Conservation (phyloP, 768 basidiomycete species). For the Tremella fuciformis region DNA sequence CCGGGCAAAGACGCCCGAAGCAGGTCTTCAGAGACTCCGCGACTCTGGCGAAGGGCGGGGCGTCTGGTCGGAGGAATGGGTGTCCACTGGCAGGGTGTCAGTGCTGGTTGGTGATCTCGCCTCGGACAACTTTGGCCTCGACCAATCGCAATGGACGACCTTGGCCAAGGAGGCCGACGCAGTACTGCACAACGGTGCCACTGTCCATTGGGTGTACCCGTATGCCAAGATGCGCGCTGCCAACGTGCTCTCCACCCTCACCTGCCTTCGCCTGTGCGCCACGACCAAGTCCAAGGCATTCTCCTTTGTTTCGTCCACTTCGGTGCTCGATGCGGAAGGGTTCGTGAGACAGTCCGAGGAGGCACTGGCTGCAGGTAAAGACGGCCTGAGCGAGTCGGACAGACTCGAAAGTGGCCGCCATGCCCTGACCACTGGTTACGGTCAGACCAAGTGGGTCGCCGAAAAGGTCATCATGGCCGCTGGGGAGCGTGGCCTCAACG, state of each 20-base stretch:
- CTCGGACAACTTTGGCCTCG: slow-evolving; percentile 69
- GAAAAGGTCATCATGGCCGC: slow-evolving; percentile 93
- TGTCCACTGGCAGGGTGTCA: slow-evolving; percentile 64
- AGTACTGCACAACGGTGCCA: slow-evolving; percentile 91
- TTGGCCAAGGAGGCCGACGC: slow-evolving; percentile 72
- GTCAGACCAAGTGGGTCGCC: slow-evolving; percentile 97
- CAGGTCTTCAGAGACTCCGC: slow-evolving; percentile 67
- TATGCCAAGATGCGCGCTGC: slow-evolving; percentile 87
- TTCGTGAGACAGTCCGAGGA: slow-evolving; percentile 85
- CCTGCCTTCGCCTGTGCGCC: slow-evolving; percentile 70
- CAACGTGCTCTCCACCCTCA: slow-evolving; percentile 89
- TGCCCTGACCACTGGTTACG: slow-evolving; percentile 83
- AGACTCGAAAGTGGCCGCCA: slow-evolving; percentile 78
- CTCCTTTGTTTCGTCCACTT: slow-evolving; percentile 92
- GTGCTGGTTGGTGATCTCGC: slow-evolving; percentile 82
- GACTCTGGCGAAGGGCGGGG: slow-evolving; percentile 72
- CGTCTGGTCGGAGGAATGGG: slow-evolving; percentile 87
- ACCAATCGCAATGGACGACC: slow-evolving; percentile 62
- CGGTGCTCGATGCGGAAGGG: slow-evolving; percentile 85
- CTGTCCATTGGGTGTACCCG: slow-evolving; percentile 99
- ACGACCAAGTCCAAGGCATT: slow-evolving; percentile 65
- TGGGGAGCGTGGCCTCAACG: slow-evolving; percentile 74
- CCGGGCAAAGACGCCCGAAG: slow-evolving; percentile 63
- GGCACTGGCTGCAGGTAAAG: slow-evolving; percentile 55
- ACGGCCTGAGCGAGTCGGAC: slow-evolving; percentile 80